Base-by-base conservation (phyloP, 164 flowering plant species). In the Chimonanthus praecox region DNA sequence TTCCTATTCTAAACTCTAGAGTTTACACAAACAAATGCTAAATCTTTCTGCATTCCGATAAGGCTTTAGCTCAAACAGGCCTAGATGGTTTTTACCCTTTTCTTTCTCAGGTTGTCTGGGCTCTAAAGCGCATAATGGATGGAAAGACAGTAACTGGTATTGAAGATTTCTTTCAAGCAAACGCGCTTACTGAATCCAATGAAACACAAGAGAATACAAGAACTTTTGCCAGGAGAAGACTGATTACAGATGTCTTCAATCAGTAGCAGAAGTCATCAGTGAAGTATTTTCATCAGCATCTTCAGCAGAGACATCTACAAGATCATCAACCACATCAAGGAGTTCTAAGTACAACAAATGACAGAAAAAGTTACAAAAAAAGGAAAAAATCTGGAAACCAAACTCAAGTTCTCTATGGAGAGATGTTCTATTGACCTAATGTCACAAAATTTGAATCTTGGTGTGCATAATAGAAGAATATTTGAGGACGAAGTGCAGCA, bases 111-210 rank as follows among this genome's bases (percentile, higher is more conserved):
- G 80, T 80, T 62, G 74, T 77, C 72, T 4, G 50, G 7, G 50
- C 33, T 21, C 63, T 80, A 49, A 10, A 74, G 47, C 67, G 54
- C 66, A 48, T 80, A 66, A 60, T 61, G 47, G 13, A 47, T 20
- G 76, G 76, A 45, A 65, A 70, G 61, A 72, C 66, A 72, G 72
- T 72, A 33, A 70, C 54, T 44, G 67, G 66, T 47, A 72, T 73
- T 15, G 69, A 72, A 58, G 80, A 78, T 47, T 77, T 70, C 67
- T 80, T 74, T 62, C 76, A 78, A 11, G 65, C 78, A 70, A 58
- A 70, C 68, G 71, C 74, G 48, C n/a, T 68, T 10, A 62, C 63
- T 16, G 69, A 60, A 9, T 68, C 50, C 60, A 74, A 8, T 43
- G 73, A 47, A 44, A 69, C 74, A 69, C 76, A 75, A 74, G 71